Evolutionary conservation across 148 eudicot genomes (phyloP).

Genomic region (Spergularia bocconei): DNA sequence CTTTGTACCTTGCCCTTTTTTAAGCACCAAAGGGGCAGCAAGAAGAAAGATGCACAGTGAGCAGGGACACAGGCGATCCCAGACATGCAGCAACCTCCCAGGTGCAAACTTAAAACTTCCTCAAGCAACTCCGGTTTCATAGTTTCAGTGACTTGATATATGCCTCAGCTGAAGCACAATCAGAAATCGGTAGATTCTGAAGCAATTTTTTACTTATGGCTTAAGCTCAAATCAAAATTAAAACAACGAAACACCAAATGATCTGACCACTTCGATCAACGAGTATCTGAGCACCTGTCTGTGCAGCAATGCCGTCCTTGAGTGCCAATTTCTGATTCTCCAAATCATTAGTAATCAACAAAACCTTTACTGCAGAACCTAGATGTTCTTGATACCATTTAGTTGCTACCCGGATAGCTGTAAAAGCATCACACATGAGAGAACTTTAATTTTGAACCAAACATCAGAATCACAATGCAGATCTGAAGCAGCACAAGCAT

Average conservation of each 20-base stretch:
- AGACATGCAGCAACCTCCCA: no score
- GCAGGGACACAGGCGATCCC: no score
- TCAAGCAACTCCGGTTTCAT: constrained; percentile 56
- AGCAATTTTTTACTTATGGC: not conserved
- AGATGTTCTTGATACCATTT: constrained; percentile 96
- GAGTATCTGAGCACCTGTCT: constrained; percentile 66
- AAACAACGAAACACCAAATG: not conserved
- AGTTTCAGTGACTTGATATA: constrained; percentile 55
- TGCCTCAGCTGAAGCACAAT: constrained; percentile 57
- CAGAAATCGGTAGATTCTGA: not conserved
- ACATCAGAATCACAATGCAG: not conserved
- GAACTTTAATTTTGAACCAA: not conserved
- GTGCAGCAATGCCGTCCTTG: constrained; percentile 82
- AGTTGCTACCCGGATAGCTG: constrained; percentile 95
- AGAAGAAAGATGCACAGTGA: no score
- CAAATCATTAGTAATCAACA: constrained; percentile 81
- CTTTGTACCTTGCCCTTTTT: no score
- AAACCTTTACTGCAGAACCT: constrained; percentile 51
- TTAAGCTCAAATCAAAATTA: not conserved
- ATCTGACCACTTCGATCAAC: not conserved
- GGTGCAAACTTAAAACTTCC: no score
- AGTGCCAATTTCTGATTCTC: constrained; percentile 84
- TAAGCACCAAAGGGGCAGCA: no score
- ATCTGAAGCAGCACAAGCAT: not conserved
- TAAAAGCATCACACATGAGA: constrained; percentile 28